phyloP scores from a whole-genome alignment of 2,329 filamentous ascomycete genomes.

The Hypoxylon sp. region DNA sequence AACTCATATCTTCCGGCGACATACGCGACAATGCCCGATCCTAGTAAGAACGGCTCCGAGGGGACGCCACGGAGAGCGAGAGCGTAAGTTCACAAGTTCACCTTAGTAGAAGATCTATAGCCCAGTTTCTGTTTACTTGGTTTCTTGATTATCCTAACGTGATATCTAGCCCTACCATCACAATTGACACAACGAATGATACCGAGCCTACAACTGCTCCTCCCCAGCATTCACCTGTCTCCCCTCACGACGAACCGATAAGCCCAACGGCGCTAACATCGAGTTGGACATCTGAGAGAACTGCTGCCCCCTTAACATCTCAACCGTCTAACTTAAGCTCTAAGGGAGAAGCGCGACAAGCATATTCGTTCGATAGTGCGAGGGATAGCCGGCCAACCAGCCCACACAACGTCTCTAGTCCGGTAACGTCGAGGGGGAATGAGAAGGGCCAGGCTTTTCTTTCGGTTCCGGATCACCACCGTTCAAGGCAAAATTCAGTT shows the following conservation, averaged over 20 bases:
- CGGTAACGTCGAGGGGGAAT: slow-evolving; percentile 63
- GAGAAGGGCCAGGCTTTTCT: slow-evolving; percentile 70
- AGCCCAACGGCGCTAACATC: slow-evolving; percentile 53
- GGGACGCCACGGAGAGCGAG: slow-evolving; percentile 48
- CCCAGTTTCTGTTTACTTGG: neutral
- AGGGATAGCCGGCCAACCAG: slow-evolving; percentile 77
- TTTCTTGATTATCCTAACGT: slow-evolving; percentile 30
- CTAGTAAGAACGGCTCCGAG: slow-evolving; percentile 44
- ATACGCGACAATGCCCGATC: slow-evolving; percentile 45
- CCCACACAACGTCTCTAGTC: slow-evolving; percentile 79
- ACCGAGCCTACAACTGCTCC: slow-evolving; percentile 44
- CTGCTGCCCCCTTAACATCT: slow-evolving; percentile 37
- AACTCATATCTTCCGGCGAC: slow-evolving; percentile 13
- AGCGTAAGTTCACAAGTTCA: slow-evolving; percentile 51
- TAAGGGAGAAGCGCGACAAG: slow-evolving; percentile 64
- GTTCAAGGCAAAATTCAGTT: slow-evolving; percentile 77
- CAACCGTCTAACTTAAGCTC: slow-evolving; percentile 46
- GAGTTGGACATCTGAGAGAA: slow-evolving; percentile 50
- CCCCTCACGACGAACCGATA: slow-evolving; percentile 50
- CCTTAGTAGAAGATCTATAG: neutral
- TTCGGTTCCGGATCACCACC: slow-evolving; percentile 72
- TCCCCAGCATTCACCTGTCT: slow-evolving; percentile 49
- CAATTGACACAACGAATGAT: slow-evolving; percentile 56
- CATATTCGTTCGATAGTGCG: slow-evolving; percentile 73
- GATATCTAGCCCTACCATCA: slow-evolving; percentile 55